Conservation (phyloP, 257 asterid species). For the Rhazya stricta region DNA sequence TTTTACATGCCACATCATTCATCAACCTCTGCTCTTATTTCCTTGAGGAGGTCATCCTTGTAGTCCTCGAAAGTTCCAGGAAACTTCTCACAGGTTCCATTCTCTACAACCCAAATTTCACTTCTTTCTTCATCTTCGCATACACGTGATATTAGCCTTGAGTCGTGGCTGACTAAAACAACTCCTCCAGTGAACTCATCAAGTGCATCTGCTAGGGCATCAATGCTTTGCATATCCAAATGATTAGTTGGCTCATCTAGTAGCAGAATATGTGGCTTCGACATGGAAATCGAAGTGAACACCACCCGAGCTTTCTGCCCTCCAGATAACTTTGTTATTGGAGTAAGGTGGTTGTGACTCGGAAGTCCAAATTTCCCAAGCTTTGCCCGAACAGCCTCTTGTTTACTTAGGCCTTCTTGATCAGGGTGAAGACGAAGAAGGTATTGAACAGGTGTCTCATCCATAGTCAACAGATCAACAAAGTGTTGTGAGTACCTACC, state of each 20-base stretch:
- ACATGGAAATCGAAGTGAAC: conserved; percentile 69
- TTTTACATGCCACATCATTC: conserved; percentile 25
- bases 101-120: conserved; percentile 59
- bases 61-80: conserved; percentile 56
- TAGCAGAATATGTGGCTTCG: conserved; percentile 60
- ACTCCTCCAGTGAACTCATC: conserved; percentile 73
- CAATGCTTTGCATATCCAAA: conserved; percentile 74
- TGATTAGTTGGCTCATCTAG: conserved; percentile 73
- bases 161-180: conserved; percentile 64
- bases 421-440: conserved; percentile 69
- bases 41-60: conserved; percentile 59
- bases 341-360: conserved; percentile 65
- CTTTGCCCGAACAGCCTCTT: conserved; percentile 65
- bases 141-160: conserved; percentile 58
- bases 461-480: conserved; percentile 61
- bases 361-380: conserved; percentile 75
- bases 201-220: conserved; percentile 64
- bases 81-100: conserved; percentile 56
- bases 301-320: conserved; percentile 71
- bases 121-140: conserved; percentile 60
- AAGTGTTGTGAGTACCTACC: conserved; percentile 77
- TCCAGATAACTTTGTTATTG: conserved; percentile 60
- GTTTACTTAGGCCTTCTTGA: conserved; percentile 65
- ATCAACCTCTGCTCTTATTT: conserved; percentile 56
- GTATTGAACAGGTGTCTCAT: conserved; percentile 62